These are phyloP conservation scores for Vigna reflexopilosa DNA, from an alignment of 306 rosid genomes.

Conservation along the genomic window DNA sequence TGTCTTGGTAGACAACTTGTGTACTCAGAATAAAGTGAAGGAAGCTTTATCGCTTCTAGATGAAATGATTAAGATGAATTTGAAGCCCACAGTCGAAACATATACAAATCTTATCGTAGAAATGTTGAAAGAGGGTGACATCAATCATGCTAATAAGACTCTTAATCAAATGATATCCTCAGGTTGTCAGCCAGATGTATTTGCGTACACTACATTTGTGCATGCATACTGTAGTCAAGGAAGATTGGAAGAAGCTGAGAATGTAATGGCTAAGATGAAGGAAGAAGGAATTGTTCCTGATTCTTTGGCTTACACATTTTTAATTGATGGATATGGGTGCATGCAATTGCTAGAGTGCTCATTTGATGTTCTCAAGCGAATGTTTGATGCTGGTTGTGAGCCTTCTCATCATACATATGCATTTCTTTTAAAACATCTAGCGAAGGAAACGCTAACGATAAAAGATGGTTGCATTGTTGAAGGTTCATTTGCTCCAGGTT, in stretches of 20 bases:
- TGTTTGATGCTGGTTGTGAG: constrained; percentile 69
- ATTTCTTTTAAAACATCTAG: constrained; percentile 62
- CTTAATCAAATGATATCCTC: constrained; percentile 54
- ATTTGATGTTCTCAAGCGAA: constrained; percentile 68
- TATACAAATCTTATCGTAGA: constrained; percentile 61
- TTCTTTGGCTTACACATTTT: constrained; percentile 58
- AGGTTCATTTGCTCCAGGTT: constrained; percentile 43
- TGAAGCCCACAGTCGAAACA: constrained; percentile 62
- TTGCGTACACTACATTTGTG: constrained; percentile 61
- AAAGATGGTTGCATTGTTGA: constrained; percentile 11
- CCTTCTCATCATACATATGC: constrained; percentile 68
- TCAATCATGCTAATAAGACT: constrained; percentile 50
- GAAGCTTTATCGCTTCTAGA: constrained; percentile 64
- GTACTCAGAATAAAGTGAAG: constrained; percentile 52
- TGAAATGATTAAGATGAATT: constrained; percentile 56
- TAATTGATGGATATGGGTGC: constrained; percentile 63
- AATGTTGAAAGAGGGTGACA: constrained; percentile 67
- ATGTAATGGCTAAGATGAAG: constrained; percentile 60
- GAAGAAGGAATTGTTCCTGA: constrained; percentile 61
- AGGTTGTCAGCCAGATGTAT: constrained; percentile 63
- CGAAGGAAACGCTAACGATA: constrained; percentile 40
- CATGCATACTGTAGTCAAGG: constrained; percentile 69
- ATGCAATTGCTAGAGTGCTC: constrained; percentile 61
- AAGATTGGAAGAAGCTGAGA: constrained; percentile 67
- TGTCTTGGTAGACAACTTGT: constrained; percentile 67